Evolutionary conservation across 495 filamentous ascomycete genomes (phyloP).

Genomic region (Aspergillus leporis): DNA sequence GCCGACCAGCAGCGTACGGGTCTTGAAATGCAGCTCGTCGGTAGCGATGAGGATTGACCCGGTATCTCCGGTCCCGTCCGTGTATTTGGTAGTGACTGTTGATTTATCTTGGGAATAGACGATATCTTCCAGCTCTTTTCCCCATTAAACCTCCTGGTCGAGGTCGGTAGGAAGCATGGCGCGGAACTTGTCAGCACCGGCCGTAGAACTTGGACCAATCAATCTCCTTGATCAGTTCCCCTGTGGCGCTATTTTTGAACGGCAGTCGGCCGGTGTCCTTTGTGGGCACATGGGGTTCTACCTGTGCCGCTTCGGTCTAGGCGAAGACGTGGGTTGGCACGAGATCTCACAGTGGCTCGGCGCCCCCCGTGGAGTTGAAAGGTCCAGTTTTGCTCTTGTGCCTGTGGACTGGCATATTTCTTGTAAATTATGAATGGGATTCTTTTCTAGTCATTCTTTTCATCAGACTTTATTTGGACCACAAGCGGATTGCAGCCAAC

Average conservation of each 20-base stretch:
- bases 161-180: conserved; percentile 38
- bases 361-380: conserved; percentile 57
- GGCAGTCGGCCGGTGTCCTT: conserved; percentile 35
- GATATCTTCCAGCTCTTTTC: conserved; percentile 6
- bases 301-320: conserved; percentile 39
- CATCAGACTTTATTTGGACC: not conserved
- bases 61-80: conserved; percentile 16
- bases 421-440: conserved; percentile 53
- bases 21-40: conserved; percentile 46
- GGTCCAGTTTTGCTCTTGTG: conserved; percentile 56
- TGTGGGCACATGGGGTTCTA: conserved; percentile 34
- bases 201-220: conserved; percentile 43
- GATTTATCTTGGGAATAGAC: conserved; percentile 14
- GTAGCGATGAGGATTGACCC: conserved; percentile 42
- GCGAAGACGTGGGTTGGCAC: conserved; percentile 35
- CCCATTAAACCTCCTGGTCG: conserved; percentile 30
- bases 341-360: conserved; percentile 36
- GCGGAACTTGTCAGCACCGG: conserved; percentile 43
- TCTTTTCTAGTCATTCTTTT: conserved; percentile 39
- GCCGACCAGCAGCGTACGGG: conserved; percentile 42
- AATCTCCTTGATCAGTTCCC: conserved; percentile 40
- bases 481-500: not conserved
- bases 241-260: conserved; percentile 49
- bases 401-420: conserved; percentile 35
- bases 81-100: conserved; percentile 26